A percentile compares a stretch with the other conserved stretches of the same genome.
Conservation (phyloP, 106 monocot genomes). For the Gastrodia elata region DNA sequence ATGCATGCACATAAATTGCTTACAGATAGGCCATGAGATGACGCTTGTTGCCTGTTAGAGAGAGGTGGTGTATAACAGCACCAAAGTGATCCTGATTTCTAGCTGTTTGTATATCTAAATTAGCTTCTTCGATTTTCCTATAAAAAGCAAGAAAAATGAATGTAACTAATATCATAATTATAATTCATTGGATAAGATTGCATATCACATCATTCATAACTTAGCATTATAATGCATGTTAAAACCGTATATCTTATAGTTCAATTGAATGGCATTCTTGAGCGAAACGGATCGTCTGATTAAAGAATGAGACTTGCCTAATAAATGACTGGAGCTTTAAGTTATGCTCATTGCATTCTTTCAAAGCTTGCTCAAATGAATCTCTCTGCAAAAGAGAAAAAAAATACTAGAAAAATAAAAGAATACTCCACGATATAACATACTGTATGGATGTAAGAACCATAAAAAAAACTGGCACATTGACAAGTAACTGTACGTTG, state of each 20-base stretch:
- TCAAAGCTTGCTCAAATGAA: constrained; percentile 71
- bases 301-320: constrained; percentile 39
- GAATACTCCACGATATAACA: neutral
- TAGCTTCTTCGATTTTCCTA: constrained; percentile 70
- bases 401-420: constrained; percentile 5
- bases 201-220: neutral
- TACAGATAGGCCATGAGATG: constrained; percentile 97
- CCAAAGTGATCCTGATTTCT: constrained; percentile 93
- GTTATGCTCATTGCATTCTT: constrained; percentile 78
- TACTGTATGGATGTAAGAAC: neutral
- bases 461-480: neutral
- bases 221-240: neutral
- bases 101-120: constrained; percentile 69
- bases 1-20: neutral
- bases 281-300: neutral
- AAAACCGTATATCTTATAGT: neutral
- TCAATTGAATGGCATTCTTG: neutral
- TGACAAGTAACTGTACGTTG: constrained; percentile 31
- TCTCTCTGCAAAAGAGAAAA: constrained; percentile 47
- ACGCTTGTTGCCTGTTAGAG: constrained; percentile 78
- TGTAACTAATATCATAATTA: neutral
- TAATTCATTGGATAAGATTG: neutral
- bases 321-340: constrained; percentile 63
- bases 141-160: neutral
- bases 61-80: constrained; percentile 81